These are phyloP conservation scores for Glycine latifolia DNA, from an alignment of 306 rosid species.

Conservation along the genomic window DNA sequence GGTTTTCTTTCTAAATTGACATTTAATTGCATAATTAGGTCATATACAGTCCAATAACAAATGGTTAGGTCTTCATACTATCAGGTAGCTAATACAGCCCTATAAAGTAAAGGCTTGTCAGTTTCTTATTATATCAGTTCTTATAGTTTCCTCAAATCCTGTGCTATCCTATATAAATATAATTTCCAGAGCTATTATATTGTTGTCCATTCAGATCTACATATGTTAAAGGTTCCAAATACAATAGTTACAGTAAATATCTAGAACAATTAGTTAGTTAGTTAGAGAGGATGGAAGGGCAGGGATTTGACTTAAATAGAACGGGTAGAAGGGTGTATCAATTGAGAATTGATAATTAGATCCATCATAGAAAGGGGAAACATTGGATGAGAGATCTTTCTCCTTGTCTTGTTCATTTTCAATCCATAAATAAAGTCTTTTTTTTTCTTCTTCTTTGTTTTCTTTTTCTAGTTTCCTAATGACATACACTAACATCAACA, in stretches of 20 bases:
- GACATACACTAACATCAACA: too few species aligned
- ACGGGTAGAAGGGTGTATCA: background rate
- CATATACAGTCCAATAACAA: background rate
- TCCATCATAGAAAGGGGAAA: background rate
- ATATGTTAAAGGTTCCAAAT: background rate
- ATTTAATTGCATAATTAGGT: slow-evolving; percentile 9
- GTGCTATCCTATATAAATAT: background rate
- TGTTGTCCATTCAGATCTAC: slow-evolving; percentile 21
- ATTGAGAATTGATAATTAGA: background rate
- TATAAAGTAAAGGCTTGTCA: background rate
- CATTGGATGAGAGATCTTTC: background rate
- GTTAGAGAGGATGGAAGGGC: background rate
- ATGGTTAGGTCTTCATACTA: slow-evolving; percentile 5
- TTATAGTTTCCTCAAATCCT: slow-evolving; percentile 12
- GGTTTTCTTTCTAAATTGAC: background rate
- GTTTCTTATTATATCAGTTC: background rate
- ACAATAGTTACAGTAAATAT: background rate
- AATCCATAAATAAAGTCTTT: background rate
- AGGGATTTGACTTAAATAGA: background rate
- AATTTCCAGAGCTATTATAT: background rate
- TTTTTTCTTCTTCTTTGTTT: background rate
- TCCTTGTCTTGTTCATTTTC: slow-evolving; percentile 12
- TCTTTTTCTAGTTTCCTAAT: background rate
- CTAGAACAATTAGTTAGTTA: background rate
- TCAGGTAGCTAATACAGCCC: background rate